Percentiles rank a stretch among this genome's conserved stretches.
Conservation (phyloP, 2,329 filamentous ascomycete genomes). For the Esteya vermicola region DNA sequence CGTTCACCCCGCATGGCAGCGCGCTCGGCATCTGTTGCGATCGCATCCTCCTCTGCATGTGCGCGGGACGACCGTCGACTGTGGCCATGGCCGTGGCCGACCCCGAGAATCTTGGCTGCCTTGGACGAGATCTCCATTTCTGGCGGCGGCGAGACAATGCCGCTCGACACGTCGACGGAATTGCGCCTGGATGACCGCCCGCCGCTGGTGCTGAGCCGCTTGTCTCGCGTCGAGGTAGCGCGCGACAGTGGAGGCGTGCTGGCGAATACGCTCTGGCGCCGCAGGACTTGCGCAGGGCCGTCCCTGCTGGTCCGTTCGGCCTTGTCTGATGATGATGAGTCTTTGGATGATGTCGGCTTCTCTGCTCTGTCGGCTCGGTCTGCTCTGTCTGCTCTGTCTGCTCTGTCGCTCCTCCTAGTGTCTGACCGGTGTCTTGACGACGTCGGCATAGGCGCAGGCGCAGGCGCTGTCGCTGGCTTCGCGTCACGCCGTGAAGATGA, state of each 20-base stretch:
- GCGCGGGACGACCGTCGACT: slow-evolving; percentile 17
- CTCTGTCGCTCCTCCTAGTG: slow-evolving; percentile 39
- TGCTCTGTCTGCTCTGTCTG: too few relatives aligned
- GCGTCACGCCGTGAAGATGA: slow-evolving; percentile 15
- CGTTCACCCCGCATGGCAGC: slow-evolving; percentile 32
- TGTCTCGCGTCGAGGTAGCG: slow-evolving; percentile 54
- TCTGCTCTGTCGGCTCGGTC: too few relatives aligned
- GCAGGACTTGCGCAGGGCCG: slow-evolving; percentile 34
- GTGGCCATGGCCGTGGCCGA: slow-evolving; percentile 27
- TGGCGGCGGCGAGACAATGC: slow-evolving; percentile 57
- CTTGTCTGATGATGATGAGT: slow-evolving; percentile 39
- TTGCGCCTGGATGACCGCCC: slow-evolving; percentile 48
- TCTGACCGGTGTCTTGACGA: slow-evolving; percentile 52
- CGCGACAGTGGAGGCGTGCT: slow-evolving; percentile 52
- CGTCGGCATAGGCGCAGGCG: slow-evolving; percentile 11
- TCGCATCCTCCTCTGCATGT: slow-evolving; percentile 26
- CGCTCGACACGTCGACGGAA: slow-evolving; percentile 50
- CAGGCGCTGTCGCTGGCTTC: slow-evolving; percentile 4
- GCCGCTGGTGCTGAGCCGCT: slow-evolving; percentile 39
- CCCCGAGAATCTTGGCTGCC: slow-evolving; percentile 63
- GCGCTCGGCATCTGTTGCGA: slow-evolving; percentile 23
- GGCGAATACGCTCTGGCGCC: slow-evolving; percentile 52
- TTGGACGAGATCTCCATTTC: slow-evolving; percentile 58
- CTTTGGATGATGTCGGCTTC: slow-evolving; percentile 41
- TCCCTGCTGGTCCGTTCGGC: slow-evolving; percentile 30